phyloP scores from a whole-genome alignment of 2,329 filamentous ascomycete species.

The Ophiostoma sp. region DNA sequence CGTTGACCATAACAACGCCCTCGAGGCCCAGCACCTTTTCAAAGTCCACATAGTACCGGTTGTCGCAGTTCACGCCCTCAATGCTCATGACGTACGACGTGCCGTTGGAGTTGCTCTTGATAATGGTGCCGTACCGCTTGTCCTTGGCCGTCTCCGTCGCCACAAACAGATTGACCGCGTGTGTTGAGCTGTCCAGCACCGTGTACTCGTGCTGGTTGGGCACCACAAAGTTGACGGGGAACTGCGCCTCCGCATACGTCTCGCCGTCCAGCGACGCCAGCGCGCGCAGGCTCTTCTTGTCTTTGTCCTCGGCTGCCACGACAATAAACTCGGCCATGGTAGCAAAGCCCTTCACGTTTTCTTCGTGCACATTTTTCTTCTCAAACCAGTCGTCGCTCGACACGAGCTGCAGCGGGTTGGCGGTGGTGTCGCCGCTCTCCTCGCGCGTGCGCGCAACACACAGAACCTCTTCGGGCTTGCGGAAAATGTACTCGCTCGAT shows the following conservation, averaged over 20 bases:
- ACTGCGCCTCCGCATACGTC: constrained; percentile 74
- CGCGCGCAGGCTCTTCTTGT: constrained; percentile 64
- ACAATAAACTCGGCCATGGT: constrained; percentile 97
- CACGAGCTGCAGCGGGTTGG: constrained; percentile 62
- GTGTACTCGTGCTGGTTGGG: constrained; percentile 80
- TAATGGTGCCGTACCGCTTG: constrained; percentile 73
- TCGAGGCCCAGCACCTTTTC: constrained; percentile 92
- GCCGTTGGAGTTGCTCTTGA: constrained; percentile 98
- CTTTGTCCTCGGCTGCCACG: constrained; percentile 68
- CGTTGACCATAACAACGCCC: constrained; percentile 81
- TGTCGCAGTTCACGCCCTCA: constrained; percentile 73
- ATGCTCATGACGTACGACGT: constrained; percentile 89
- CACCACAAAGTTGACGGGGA: constrained; percentile 79
- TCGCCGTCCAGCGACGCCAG: constrained; percentile 80
- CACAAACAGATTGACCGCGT: constrained; percentile 91
- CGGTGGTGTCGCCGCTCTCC: constrained; percentile 48
- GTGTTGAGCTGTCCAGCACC: constrained; percentile 88
- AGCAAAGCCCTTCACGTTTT: constrained; percentile 76
- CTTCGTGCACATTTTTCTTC: constrained; percentile 56
- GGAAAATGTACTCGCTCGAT: constrained; percentile 51
- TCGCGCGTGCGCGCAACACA: constrained; percentile 61
- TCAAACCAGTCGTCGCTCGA: constrained; percentile 75
- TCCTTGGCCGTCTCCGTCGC: constrained; percentile 63
- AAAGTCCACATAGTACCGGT: constrained; percentile 78
- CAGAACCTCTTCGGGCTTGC: constrained; percentile 51